Conservation (phyloP, 1,139 yeast species). For the Candida smagusa region DNA sequence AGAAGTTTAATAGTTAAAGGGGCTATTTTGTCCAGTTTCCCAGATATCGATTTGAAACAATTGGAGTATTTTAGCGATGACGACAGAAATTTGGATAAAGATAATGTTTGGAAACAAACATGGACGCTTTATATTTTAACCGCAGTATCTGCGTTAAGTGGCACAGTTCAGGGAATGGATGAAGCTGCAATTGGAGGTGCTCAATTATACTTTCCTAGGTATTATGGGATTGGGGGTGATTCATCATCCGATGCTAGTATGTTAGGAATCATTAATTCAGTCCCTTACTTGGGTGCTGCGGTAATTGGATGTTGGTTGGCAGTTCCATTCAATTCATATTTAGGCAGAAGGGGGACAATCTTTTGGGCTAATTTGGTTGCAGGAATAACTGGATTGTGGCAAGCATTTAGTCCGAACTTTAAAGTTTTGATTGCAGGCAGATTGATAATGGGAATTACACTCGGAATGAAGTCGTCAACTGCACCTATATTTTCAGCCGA, state of each 20-base stretch:
- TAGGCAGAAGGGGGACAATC: constrained; percentile 20
- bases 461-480: constrained; percentile 29
- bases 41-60: background rate
- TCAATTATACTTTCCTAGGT: constrained; percentile 3
- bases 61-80: background rate
- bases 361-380: constrained; percentile 19
- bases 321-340: constrained; percentile 1
- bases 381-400: constrained; percentile 20
- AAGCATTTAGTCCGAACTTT: constrained; percentile 19
- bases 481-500: constrained; percentile 25
- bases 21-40: constrained; percentile 4
- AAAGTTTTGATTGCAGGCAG: constrained; percentile 18
- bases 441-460: constrained; percentile 28
- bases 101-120: constrained; percentile 2
- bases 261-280: constrained; percentile 9
- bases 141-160: constrained; percentile 6
- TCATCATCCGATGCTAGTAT: constrained; percentile 7
- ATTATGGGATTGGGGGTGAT: constrained; percentile 4
- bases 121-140: constrained; percentile 4
- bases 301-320: constrained; percentile 1
- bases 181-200: constrained; percentile 17
- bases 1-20: constrained; percentile 3
- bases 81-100: background rate
- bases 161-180: constrained; percentile 11
- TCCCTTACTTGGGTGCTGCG: constrained; percentile 10